Percentiles rank a stretch among this genome's conserved stretches.
phyloP scores from a whole-genome alignment of 306 rosid genomes.

The Vicia sativa region DNA sequence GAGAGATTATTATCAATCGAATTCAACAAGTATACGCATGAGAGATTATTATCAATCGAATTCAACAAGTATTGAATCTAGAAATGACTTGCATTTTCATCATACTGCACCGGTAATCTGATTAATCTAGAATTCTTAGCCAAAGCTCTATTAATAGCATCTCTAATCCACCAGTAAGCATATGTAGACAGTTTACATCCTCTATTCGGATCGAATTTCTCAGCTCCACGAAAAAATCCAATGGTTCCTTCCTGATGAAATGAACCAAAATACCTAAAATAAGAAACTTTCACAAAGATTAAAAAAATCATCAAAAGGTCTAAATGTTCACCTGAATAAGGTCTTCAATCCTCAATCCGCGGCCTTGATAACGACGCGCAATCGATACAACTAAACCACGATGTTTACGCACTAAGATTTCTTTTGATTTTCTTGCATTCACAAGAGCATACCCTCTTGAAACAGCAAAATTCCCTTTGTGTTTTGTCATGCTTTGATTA shows the following conservation, averaged over 20 bases:
- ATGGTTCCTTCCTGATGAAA: constrained; percentile 79
- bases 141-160: constrained; percentile 75
- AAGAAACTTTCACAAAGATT: constrained; percentile 4
- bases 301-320: constrained; percentile 12
- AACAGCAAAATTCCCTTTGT: constrained; percentile 47
- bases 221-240: constrained; percentile 79
- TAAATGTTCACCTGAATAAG: constrained; percentile 70
- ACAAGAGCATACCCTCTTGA: constrained; percentile 43
- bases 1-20: too few species aligned
- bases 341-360: constrained; percentile 73
- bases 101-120: constrained; percentile 65
- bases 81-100: too few species aligned
- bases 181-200: constrained; percentile 80
- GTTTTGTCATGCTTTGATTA: constrained; percentile 45
- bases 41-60: too few species aligned
- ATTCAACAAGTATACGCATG: too few species aligned
- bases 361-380: constrained; percentile 69
- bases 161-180: constrained; percentile 88
- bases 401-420: constrained; percentile 52
- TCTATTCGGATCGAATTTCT: constrained; percentile 69
- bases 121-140: constrained; percentile 68
- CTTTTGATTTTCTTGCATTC: constrained; percentile 61
- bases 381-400: constrained; percentile 68
- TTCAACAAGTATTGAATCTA: too few species aligned
- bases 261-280: constrained; percentile 7